Conservation (phyloP, 1,284 basidiomycete species). For the Exobasidium rhododendri region DNA sequence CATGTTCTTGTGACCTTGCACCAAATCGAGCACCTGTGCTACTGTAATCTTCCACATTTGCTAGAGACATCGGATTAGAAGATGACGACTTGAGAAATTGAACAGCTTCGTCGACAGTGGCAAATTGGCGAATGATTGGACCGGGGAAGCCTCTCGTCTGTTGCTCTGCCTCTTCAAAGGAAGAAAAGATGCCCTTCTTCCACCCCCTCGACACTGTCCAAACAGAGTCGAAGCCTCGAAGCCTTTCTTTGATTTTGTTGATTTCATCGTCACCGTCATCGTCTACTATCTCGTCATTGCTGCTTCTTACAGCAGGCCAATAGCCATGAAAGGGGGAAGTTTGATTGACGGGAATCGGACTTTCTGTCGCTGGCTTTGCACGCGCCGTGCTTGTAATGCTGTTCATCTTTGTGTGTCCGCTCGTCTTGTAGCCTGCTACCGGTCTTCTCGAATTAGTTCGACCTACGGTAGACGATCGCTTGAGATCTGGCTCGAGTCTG, state of each 20-base stretch:
- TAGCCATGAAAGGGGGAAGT: neutral
- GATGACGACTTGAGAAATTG: neutral
- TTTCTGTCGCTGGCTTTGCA: neutral
- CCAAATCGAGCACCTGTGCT: neutral
- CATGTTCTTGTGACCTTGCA: neutral
- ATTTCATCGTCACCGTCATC: neutral
- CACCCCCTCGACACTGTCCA: neutral
- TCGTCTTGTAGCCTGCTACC: neutral
- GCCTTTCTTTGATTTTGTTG: neutral
- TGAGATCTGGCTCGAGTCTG: neutral
- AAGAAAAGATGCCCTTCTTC: neutral
- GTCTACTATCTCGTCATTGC: neutral
- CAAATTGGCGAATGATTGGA: neutral
- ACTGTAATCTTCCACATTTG: neutral
- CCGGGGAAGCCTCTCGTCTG: neutral
- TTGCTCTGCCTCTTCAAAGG: slow-evolving; percentile 2
- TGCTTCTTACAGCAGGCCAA: neutral
- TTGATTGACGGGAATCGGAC: neutral
- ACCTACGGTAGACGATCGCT: neutral
- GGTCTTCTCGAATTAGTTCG: neutral
- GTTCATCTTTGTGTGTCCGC: neutral
- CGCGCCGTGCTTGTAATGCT: neutral
- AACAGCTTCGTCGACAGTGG: neutral
- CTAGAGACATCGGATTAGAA: neutral
- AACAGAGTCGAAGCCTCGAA: neutral